Percentiles rank a stretch among this genome's conserved stretches.
phyloP scores from a whole-genome alignment of 1,284 basidiomycete genomes.

The Fomitopsis palustris region DNA sequence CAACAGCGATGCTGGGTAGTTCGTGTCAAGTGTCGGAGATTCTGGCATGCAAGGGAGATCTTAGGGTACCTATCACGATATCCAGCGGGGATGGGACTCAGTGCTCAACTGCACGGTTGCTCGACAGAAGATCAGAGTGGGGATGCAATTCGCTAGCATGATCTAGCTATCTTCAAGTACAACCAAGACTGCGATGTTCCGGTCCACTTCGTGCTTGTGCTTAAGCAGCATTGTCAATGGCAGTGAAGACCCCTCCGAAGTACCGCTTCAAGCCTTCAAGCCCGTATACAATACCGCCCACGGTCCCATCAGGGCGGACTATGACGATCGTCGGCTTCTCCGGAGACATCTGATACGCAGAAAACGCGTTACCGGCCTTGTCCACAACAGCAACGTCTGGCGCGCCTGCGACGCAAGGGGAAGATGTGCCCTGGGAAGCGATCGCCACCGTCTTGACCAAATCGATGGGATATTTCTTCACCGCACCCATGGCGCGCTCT shows the following conservation, averaged over 20 bases:
- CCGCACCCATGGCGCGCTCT: not conserved
- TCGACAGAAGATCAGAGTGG: too few relatives aligned
- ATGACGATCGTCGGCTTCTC: not conserved
- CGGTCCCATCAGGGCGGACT: not conserved
- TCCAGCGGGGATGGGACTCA: too few relatives aligned
- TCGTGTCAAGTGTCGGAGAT: not conserved
- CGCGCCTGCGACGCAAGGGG: too few relatives aligned
- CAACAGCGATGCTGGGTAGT: not conserved
- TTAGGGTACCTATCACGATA: too few relatives aligned
- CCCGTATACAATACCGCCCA: not conserved
- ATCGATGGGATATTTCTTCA: conserved; percentile 17
- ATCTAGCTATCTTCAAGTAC: too few relatives aligned
- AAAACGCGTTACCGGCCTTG: not conserved
- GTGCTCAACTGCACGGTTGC: too few relatives aligned
- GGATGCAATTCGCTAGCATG: too few relatives aligned
- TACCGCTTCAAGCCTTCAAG: not conserved
- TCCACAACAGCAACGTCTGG: too few relatives aligned
- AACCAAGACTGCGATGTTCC: too few relatives aligned
- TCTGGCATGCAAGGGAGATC: not conserved
- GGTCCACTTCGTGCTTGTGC: too few relatives aligned
- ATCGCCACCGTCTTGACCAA: not conserved
- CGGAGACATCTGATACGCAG: not conserved
- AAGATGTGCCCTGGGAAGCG: not conserved
- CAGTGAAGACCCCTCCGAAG: not conserved
- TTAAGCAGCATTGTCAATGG: not conserved